Percentiles rank a stretch among this genome's conserved stretches.
Conservation (phyloP, 2,329 filamentous ascomycete genomes). For the Domatiomyces globalis region DNA sequence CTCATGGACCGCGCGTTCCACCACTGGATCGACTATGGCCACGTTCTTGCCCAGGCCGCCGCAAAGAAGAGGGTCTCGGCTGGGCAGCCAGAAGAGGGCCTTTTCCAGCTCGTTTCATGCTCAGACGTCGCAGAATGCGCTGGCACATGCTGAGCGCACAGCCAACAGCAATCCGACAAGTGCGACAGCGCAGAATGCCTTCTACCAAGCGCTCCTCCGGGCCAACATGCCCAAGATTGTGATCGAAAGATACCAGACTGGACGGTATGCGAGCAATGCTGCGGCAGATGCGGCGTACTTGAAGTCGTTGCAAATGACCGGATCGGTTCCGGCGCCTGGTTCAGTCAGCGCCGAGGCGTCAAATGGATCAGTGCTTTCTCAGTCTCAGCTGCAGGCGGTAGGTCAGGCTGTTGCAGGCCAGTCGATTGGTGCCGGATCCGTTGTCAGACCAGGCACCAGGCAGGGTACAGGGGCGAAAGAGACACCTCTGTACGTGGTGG, state of each 20-base stretch:
- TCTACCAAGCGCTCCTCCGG: slow-evolving; percentile 80
- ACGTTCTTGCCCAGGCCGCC: slow-evolving; percentile 11
- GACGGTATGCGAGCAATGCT: slow-evolving; percentile 67
- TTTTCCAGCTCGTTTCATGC: slow-evolving; percentile 13
- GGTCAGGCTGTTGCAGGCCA: slow-evolving; percentile 69
- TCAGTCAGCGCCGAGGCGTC: slow-evolving; percentile 7
- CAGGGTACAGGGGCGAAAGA: slow-evolving; percentile 55
- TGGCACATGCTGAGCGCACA: slow-evolving; percentile 76
- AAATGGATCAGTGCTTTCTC: slow-evolving; percentile 29
- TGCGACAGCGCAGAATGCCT: slow-evolving; percentile 76
- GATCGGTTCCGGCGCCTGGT: slow-evolving; percentile 25
- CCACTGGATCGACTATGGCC: slow-evolving; percentile 3
- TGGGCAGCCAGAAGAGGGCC: slow-evolving; percentile 6
- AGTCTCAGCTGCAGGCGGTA: slow-evolving; percentile 59
- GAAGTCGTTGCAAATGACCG: slow-evolving; percentile 54
- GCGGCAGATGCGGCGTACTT: slow-evolving; percentile 66
- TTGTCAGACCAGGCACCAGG: slow-evolving; percentile 34
- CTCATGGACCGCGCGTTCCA: background rate
- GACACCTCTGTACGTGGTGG: slow-evolving; percentile 84
- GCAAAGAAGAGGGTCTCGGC: background rate
- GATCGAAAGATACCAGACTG: slow-evolving; percentile 75
- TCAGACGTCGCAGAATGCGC: slow-evolving; percentile 36
- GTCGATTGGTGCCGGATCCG: slow-evolving; percentile 47
- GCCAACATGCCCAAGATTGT: slow-evolving; percentile 91
- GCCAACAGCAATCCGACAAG: slow-evolving; percentile 87